Evolutionary conservation across 345 rosid genomes (phyloP).

Genomic region (Ceriops decandra): DNA sequence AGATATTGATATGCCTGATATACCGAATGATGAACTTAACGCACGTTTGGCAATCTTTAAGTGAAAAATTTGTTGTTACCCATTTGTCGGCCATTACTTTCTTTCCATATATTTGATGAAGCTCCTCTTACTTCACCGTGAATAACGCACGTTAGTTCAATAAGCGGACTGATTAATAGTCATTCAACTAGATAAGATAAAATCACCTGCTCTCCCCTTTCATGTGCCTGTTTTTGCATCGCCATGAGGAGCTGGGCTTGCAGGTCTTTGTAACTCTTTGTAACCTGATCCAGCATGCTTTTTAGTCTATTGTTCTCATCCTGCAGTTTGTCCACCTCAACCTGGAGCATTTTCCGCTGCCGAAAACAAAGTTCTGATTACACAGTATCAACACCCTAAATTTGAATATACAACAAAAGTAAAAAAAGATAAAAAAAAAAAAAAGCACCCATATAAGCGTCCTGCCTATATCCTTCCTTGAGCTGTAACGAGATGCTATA

Average conservation of each 20-base stretch:
- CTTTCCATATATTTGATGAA: too few relatives aligned
- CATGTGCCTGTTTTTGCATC: slow-evolving; percentile 48
- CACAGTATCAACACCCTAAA: neutral
- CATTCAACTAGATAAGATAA: too few relatives aligned
- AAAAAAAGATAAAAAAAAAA: neutral
- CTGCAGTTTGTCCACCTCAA: slow-evolving; percentile 50
- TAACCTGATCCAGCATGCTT: slow-evolving; percentile 59
- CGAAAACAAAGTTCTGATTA: slow-evolving; percentile 6
- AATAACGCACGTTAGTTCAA: too few relatives aligned
- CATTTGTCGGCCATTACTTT: too few relatives aligned
- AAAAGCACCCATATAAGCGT: neutral
- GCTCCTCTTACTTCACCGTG: too few relatives aligned
- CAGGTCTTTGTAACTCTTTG: slow-evolving; percentile 49
- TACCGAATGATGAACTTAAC: too few relatives aligned
- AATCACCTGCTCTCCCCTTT: slow-evolving; percentile 40
- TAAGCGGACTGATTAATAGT: too few relatives aligned
- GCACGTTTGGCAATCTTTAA: too few relatives aligned
- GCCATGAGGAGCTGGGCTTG: slow-evolving; percentile 58
- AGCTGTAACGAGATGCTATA: neutral
- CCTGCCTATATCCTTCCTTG: neutral
- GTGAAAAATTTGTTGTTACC: too few relatives aligned
- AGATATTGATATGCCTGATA: too few relatives aligned
- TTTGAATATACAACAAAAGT: neutral
- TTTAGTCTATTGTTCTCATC: slow-evolving; percentile 69
- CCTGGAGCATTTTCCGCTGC: slow-evolving; percentile 43